Conservation (phyloP, 164 flowering plant species). For the Aristolochia contorta region DNA sequence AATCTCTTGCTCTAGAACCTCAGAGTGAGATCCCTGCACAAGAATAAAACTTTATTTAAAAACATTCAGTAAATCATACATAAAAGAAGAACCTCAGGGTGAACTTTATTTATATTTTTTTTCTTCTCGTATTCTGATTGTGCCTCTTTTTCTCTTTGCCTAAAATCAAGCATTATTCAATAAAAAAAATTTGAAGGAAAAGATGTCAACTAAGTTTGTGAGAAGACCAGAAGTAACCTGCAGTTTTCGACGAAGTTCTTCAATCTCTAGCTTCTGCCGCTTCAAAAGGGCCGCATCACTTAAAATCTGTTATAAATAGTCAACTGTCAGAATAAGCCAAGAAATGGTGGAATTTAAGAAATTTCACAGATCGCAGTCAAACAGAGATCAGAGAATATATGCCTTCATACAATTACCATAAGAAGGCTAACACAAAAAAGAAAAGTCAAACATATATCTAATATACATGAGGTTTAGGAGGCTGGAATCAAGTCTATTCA, state of each 20-base stretch:
- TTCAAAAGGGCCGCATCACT: slow-evolving; percentile 90
- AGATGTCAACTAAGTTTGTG: neutral
- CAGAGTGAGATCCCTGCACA: slow-evolving; percentile 80
- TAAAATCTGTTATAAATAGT: slow-evolving; percentile 44
- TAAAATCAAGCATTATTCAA: no score
- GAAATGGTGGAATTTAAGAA: neutral
- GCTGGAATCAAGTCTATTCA: no score
- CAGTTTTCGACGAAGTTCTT: slow-evolving; percentile 74
- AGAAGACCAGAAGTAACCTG: slow-evolving; percentile 41
- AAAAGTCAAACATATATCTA: no score
- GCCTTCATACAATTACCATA: no score
- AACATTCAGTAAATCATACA: no score
- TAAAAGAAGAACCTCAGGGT: neutral
- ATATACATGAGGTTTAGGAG: no score
- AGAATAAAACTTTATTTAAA: neutral
- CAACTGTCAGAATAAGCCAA: slow-evolving; percentile 8
- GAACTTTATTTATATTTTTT: no score
- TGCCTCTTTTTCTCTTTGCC: no score
- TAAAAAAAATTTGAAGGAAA: neutral
- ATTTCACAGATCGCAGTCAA: no score
- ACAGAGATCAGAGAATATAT: no score
- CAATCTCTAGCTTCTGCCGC: slow-evolving; percentile 91
- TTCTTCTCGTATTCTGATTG: no score
- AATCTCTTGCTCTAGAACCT: slow-evolving; percentile 80
- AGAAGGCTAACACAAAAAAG: no score